Base-by-base conservation (phyloP, 768 basidiomycete genomes). In the Kwoniella dejecticola region DNA sequence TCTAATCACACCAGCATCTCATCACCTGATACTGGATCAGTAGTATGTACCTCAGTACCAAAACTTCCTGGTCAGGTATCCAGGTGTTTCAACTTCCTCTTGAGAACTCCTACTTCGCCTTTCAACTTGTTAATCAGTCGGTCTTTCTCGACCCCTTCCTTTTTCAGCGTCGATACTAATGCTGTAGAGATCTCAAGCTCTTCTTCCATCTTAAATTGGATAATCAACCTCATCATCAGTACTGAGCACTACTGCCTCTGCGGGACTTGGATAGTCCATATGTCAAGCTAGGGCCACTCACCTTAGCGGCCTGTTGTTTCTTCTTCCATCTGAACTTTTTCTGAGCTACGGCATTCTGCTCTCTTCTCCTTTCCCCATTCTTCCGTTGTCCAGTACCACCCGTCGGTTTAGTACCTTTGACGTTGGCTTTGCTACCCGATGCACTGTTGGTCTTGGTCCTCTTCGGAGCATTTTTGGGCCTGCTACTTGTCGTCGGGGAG, bases 291-390 rank as follows among this genome's bases (percentile, higher is more conserved):
- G n/a, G 11, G 15, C n/a, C 31, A 50, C 58, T 29, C 41, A 63
- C 66, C 66, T 63, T 52, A 30, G 52, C 52, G 3, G 53, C 59
- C 12, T 55, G 26, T 15, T 50, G 52, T 29, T 63, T 63, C 49
- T 68, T 68, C 62, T 64, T 68, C 19, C 38, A 59, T 26, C 66
- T 48, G 21, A 63, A 64, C 31, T 57, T 60, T 31, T 64, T 63
- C 45, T 68, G 66, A 7, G 66, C 66, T 13, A 53, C 57, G 4
- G 62, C 62, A 52, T 68, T 68, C 45, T 68, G 66, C 29, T 60
- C 57, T 30, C 50, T 49, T 42, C 66, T 41, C 30, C 52, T 48
- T 33, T 57, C 55, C 27, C 57, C 54, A 26, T 54, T 60, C 42
- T 44, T 45, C 33, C 54, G 44, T 24, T 56, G 54, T 2, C 42